phyloP scores from a whole-genome alignment of 2,329 filamentous ascomycete species.

The Xylariaceae sp. region DNA sequence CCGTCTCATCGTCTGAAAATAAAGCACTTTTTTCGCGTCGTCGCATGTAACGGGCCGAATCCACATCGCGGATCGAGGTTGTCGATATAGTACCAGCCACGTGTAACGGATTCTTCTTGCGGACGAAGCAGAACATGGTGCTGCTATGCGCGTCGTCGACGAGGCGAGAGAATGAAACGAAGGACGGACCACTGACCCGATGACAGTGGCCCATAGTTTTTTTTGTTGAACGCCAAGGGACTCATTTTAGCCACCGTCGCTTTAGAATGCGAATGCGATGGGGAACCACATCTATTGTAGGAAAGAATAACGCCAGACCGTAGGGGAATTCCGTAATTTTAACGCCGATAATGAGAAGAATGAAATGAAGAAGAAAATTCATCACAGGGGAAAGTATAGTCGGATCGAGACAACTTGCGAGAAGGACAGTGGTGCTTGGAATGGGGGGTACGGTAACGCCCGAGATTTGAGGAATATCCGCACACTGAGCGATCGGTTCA shows the following conservation, averaged over 20 bases:
- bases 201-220: constrained; percentile 6
- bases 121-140: background rate
- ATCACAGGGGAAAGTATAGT: constrained; percentile 5
- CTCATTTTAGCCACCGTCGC: constrained; percentile 31
- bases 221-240: constrained; percentile 33
- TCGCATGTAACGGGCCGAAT: background rate
- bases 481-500: background rate
- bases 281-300: constrained; percentile 30
- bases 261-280: constrained; percentile 30
- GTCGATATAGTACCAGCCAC: background rate
- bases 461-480: background rate
- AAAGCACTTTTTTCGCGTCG: background rate
- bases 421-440: background rate
- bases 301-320: constrained; percentile 25
- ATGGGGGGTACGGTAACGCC: background rate
- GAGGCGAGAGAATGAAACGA: constrained; percentile 20
- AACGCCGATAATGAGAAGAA: constrained; percentile 31
- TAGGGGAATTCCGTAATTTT: constrained; percentile 23
- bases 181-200: constrained; percentile 16
- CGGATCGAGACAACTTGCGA: background rate
- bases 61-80: background rate
- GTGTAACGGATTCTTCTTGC: background rate
- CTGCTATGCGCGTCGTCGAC: constrained; percentile 2
- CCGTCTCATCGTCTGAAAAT: background rate
- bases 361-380: constrained; percentile 17